Evolutionary conservation across 2,329 filamentous ascomycete species (phyloP), one percentile per base, ranked within the genome.

Genomic region (Grosmannia penicillata): DNA sequence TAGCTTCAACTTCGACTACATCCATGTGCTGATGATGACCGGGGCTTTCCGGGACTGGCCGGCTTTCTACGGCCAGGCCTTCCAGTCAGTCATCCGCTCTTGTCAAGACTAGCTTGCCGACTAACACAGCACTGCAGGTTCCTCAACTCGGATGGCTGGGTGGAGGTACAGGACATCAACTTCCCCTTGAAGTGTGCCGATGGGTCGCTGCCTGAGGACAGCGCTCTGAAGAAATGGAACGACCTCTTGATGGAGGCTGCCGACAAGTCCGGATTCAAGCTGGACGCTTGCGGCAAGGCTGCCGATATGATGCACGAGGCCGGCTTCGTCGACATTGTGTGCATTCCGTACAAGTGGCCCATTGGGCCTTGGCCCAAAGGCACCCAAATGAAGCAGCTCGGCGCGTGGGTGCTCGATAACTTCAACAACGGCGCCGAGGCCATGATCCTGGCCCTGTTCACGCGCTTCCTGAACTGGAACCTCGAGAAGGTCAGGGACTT

Each of bases 281-380:
- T 55, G 15, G 45, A 51, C 33, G 51, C 46, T 2, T 53, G 51
- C 37, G 52, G 48, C n/a, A 38, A 41, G 27, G 50, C 51, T 1
- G 52, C 47, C 15, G 51, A 54, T 14, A 38, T 47, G 40, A 49
- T 53, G 49, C 29, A 41, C 8, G 53, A 47, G 2, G 53, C 53
- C 6, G 58, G 58, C 3, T 61, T 57, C 40, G 49, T 52, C 6
- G 51, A 60, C 37, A 46, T 60, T 21, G 40, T 49, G 14, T 50
- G 52, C 34, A 39, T 48, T 18, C 47, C 45, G 14, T 48, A 51
- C 43, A 56, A 57, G 46, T 57, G 57, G 51, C 58, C 58, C n/a
- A 51, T 54, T 33, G 58, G 58, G 28, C 45, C 49, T 6, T 62
- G 59, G 59, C 54, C 58, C 23, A 51, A 51, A 30, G 51, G 58